A percentile compares a stretch with the other conserved stretches of the same genome.
These are phyloP conservation scores for Fraxinus floribunda DNA, from an alignment of 305 asterid species.

Conservation along the genomic window DNA sequence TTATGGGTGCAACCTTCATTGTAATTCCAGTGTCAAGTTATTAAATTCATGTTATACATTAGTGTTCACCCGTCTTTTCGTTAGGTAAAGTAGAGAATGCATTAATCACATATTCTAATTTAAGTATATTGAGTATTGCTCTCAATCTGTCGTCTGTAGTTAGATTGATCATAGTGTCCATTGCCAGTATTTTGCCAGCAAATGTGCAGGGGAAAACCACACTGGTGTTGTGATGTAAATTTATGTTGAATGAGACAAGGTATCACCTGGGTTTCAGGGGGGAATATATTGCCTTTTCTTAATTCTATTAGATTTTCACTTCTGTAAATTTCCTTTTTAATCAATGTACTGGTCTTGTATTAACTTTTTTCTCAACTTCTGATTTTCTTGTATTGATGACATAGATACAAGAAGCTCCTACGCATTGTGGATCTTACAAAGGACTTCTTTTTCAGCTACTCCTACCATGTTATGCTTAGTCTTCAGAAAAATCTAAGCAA, in stretches of 20 bases:
- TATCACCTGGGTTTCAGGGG: slow-evolving; percentile 58
- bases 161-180: slow-evolving; percentile 45
- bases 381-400: slow-evolving; percentile 32
- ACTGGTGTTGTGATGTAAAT: slow-evolving; percentile 68
- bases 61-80: slow-evolving; percentile 25
- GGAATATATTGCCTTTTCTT: slow-evolving; percentile 32
- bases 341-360: slow-evolving; percentile 25
- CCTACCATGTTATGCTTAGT: slow-evolving; percentile 84
- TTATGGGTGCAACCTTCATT: slow-evolving; percentile 28
- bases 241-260: slow-evolving; percentile 70
- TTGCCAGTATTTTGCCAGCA: slow-evolving; percentile 51
- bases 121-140: slow-evolving; percentile 22
- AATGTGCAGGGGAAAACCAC: slow-evolving; percentile 63
- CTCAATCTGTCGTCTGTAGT: slow-evolving; percentile 38
- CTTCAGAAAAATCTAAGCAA: slow-evolving; percentile 81
- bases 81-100: slow-evolving; percentile 22
- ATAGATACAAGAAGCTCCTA: slow-evolving; percentile 96
- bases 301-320: slow-evolving; percentile 22
- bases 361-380: slow-evolving; percentile 39
- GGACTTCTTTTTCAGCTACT: slow-evolving; percentile 98
- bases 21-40: slow-evolving; percentile 29
- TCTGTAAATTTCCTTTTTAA: slow-evolving; percentile 13
- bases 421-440: slow-evolving; percentile 86
- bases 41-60: slow-evolving; percentile 25
- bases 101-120: slow-evolving; percentile 16